Evolutionary conservation across 192 early-diverging fungal species (phyloP).

Genomic region (Spinellus fusiger): DNA sequence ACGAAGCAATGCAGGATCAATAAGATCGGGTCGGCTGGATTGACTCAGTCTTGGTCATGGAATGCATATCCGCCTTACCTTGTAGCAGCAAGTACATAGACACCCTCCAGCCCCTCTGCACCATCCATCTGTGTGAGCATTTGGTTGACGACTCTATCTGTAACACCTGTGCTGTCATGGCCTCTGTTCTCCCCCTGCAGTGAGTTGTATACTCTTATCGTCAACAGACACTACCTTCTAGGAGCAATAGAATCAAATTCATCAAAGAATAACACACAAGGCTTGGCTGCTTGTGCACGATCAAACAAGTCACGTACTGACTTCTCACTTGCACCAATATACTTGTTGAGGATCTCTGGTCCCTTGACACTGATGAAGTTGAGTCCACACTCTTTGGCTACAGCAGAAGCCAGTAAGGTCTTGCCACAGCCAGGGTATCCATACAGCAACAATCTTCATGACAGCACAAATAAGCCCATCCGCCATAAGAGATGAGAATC

Average conservation of each 20-base stretch:
- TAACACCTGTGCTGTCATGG: conserved; percentile 98
- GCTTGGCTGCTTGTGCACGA: conserved; percentile 85
- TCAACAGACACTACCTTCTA: conserved; percentile 45
- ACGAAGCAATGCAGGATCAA: conserved; percentile 75
- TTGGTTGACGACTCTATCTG: conserved; percentile 98
- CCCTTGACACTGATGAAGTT: conserved; percentile 98
- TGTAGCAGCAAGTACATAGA: conserved; percentile 95
- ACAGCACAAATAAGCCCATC: not conserved
- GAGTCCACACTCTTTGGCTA: conserved; percentile 93
- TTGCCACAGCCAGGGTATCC: conserved; percentile 99
- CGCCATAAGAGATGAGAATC: conserved; percentile 2
- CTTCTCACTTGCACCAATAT: conserved; percentile 97
- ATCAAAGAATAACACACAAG: conserved; percentile 97
- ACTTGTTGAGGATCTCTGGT: conserved; percentile 96
- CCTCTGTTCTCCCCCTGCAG: conserved; percentile 47
- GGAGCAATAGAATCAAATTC: conserved; percentile 98
- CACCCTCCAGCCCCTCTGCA: conserved; percentile 91
- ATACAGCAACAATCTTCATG: conserved; percentile 75
- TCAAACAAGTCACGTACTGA: conserved; percentile 92
- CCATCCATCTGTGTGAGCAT: conserved; percentile 99
- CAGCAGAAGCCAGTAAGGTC: conserved; percentile 90
- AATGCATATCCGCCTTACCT: conserved; percentile 32
- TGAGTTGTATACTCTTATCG: not conserved
- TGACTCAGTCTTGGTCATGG: not conserved
- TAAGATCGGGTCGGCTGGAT: conserved; percentile 74